A percentile compares a stretch with the other conserved stretches of the same genome.
These are phyloP conservation scores for Phalaenopsis aphrodite DNA, from an alignment of 106 monocot species.

Conservation along the genomic window DNA sequence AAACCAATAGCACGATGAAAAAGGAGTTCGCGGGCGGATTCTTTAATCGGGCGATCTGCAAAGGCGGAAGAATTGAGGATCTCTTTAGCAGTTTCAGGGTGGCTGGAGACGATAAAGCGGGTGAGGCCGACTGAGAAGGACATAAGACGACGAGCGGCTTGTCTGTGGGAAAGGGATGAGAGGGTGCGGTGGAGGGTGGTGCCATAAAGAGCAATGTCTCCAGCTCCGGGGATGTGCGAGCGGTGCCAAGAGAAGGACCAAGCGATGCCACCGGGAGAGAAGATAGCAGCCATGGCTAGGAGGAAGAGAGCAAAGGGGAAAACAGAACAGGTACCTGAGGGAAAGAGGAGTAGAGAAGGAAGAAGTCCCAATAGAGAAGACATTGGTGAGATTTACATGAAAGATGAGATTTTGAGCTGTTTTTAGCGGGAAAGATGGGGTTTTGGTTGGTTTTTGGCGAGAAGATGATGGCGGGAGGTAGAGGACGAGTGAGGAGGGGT, in stretches of 20 bases:
- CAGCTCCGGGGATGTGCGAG: neutral
- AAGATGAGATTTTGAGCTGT: neutral
- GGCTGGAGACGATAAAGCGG: conserved; percentile 13
- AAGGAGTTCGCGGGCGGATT: conserved; percentile 16
- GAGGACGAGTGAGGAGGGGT: neutral
- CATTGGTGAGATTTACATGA: neutral
- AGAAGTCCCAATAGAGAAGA: neutral
- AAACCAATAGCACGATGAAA: conserved; percentile 24
- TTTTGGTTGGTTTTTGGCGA: neutral
- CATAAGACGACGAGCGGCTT: conserved; percentile 17
- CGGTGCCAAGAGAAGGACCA: conserved; percentile 8
- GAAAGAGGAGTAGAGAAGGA: neutral
- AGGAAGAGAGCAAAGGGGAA: conserved; percentile 3
- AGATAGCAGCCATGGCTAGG: neutral
- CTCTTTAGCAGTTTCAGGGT: conserved; percentile 18
- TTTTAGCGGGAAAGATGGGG: neutral
- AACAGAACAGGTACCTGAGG: neutral
- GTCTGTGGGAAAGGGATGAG: conserved; percentile 7
- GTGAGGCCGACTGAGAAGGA: conserved; percentile 19
- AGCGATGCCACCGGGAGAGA: conserved; percentile 9
- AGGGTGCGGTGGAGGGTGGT: neutral
- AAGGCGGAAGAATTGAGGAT: conserved; percentile 15
- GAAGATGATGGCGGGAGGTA: conserved; percentile 1
- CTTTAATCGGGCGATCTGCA: conserved; percentile 15
- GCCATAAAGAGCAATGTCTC: neutral